Evolutionary conservation across 2,329 filamentous ascomycete species (phyloP).

Genomic region (Eutypella sp.): DNA sequence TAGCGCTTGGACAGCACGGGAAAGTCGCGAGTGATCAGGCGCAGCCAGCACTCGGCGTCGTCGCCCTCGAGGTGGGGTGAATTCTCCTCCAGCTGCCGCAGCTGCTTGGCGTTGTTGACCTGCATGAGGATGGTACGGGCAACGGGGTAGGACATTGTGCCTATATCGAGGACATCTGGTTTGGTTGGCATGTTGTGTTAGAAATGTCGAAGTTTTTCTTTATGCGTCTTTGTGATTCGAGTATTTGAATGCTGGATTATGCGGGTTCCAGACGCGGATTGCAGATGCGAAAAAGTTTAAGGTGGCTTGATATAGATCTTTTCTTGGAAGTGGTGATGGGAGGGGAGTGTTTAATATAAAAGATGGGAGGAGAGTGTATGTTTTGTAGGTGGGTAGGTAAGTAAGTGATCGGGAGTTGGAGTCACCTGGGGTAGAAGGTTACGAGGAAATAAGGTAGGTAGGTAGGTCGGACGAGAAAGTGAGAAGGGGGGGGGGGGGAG

Average conservation of each 20-base stretch:
- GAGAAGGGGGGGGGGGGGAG: too few species aligned
- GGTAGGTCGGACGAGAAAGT: too few species aligned
- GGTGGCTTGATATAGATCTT: too few species aligned
- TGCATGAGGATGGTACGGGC: conserved; percentile 64
- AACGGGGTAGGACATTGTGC: conserved; percentile 62
- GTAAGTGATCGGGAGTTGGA: not conserved
- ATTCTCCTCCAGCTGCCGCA: conserved; percentile 67
- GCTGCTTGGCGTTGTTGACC: conserved; percentile 68
- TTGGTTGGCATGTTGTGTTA: conserved; percentile 21
- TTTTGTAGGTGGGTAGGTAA: not conserved
- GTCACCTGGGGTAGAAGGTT: too few species aligned
- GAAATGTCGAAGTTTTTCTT: not conserved
- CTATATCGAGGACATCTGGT: conserved; percentile 60
- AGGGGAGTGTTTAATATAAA: not conserved
- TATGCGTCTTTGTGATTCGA: not conserved
- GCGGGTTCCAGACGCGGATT: too few species aligned
- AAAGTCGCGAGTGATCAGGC: conserved; percentile 75
- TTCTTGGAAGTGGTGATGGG: too few species aligned
- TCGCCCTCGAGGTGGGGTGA: conserved; percentile 71
- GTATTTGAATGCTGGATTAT: too few species aligned
- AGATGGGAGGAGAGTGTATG: not conserved
- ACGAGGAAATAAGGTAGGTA: too few species aligned
- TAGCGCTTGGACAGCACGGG: conserved; percentile 57
- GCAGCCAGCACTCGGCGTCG: conserved; percentile 69
- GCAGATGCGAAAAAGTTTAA: too few species aligned